A percentile compares a stretch with the other conserved stretches of the same genome.
phyloP scores from a whole-genome alignment of 352 stramenopile species.

The Peronospora farinosa region DNA sequence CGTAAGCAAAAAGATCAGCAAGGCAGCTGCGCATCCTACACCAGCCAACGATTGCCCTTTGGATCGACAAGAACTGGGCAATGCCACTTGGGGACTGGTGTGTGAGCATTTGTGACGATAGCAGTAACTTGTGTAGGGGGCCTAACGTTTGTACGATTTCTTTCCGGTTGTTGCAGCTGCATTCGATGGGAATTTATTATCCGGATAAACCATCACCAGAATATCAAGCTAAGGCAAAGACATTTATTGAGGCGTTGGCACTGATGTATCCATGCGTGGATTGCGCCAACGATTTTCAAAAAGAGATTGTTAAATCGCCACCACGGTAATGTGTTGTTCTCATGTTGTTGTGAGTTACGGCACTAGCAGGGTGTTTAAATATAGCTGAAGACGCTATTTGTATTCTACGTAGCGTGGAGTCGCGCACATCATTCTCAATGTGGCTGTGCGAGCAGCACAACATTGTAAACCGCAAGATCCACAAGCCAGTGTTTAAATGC shows the following conservation, averaged over 20 bases:
- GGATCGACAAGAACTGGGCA: conserved; percentile 79
- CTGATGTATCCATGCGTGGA: conserved; percentile 91
- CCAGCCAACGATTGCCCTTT: conserved; percentile 68
- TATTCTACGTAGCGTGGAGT: conserved; percentile 64
- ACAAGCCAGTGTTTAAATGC: conserved; percentile 92
- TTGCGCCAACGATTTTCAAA: conserved; percentile 93
- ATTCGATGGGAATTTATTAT: conserved; percentile 95
- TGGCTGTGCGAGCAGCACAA: conserved; percentile 98
- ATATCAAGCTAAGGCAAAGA: conserved; percentile 85
- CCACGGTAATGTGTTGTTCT: conserved; percentile 54
- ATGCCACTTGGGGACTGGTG: conserved; percentile 85
- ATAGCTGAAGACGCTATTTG: background rate
- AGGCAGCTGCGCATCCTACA: conserved; percentile 9
- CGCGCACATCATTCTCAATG: conserved; percentile 88
- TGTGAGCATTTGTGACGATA: conserved; percentile 8
- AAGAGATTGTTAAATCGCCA: conserved; percentile 89
- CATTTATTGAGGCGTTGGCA: conserved; percentile 89
- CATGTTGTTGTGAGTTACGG: background rate
- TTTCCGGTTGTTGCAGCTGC: conserved; percentile 44
- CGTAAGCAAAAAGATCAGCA: conserved; percentile 39
- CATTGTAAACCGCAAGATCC: conserved; percentile 95
- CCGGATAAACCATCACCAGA: conserved; percentile 89
- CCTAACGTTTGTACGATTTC: background rate
- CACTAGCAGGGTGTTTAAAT: background rate
- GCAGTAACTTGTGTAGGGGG: background rate